phyloP scores from a whole-genome alignment of 805 yeast species.

The Yarrowia yakushimensis region DNA sequence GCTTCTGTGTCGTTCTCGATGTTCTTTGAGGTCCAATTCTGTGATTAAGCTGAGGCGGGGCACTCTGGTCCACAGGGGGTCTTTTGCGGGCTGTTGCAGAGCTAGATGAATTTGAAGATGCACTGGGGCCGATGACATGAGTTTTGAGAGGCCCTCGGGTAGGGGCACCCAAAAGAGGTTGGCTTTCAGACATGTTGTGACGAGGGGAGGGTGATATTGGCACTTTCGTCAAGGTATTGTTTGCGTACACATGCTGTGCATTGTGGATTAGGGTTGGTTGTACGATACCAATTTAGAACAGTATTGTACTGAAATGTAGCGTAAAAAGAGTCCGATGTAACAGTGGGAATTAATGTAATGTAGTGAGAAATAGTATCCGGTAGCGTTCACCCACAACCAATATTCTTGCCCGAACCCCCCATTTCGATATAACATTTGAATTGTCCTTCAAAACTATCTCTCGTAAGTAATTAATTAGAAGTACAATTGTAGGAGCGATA shows the following conservation, averaged over 20 bases:
- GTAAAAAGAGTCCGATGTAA: too few species aligned
- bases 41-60: slow-evolving; percentile 17
- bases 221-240: not conserved
- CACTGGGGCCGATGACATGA: not conserved
- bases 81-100: slow-evolving; percentile 5
- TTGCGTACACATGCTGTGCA: slow-evolving; percentile 10
- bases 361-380: too few species aligned
- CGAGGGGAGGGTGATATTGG: not conserved
- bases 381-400: too few species aligned
- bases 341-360: too few species aligned
- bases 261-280: not conserved
- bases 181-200: slow-evolving; percentile 16
- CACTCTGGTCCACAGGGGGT: slow-evolving; percentile 25
- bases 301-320: not conserved
- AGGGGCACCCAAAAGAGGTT: slow-evolving; percentile 6
- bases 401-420: too few species aligned
- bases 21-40: slow-evolving; percentile 55
- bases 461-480: too few species aligned
- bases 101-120: not conserved
- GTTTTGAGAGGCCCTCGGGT: slow-evolving; percentile 15
- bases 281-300: not conserved
- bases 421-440: too few species aligned
- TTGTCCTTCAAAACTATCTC: too few species aligned
- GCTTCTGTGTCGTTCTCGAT: slow-evolving; percentile 81
- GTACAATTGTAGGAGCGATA: too few species aligned